A percentile compares a stretch with the other conserved stretches of the same genome.
phyloP scores from a whole-genome alignment of 352 stramenopile genomes.

The Globisporangium lucens region DNA sequence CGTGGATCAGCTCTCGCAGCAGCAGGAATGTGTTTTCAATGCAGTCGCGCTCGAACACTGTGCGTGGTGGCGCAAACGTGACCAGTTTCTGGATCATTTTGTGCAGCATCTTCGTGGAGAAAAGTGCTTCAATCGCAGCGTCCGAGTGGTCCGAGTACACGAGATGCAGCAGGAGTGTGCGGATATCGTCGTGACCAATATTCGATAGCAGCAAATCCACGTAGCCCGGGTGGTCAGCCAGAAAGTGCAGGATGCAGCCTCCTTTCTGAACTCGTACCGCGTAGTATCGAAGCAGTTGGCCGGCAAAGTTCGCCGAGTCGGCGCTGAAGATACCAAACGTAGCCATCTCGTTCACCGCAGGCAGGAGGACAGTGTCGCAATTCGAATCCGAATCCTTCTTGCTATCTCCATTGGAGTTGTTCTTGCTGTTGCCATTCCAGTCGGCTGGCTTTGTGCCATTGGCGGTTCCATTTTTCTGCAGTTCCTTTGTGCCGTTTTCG shows the following conservation, averaged over 20 bases:
- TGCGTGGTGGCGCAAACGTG: conserved; percentile 66
- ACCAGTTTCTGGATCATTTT: conserved; percentile 78
- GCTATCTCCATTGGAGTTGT: conserved; percentile 14
- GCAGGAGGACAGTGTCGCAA: conserved; percentile 32
- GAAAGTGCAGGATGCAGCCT: conserved; percentile 71
- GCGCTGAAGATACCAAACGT: conserved; percentile 71
- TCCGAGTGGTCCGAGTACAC: conserved; percentile 86
- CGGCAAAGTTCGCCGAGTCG: conserved; percentile 77
- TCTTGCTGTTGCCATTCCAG: not conserved
- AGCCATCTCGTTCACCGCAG: conserved; percentile 37
- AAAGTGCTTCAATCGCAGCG: conserved; percentile 63
- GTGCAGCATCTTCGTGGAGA: conserved; percentile 67
- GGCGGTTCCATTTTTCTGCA: not conserved
- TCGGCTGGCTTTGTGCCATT: conserved; percentile 19
- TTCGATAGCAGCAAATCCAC: conserved; percentile 79
- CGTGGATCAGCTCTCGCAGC: conserved; percentile 77
- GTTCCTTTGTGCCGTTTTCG: conserved; percentile 9
- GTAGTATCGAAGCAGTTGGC: conserved; percentile 80
- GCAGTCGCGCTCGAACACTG: conserved; percentile 66
- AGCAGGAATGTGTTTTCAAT: conserved; percentile 83
- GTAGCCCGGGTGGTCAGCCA: conserved; percentile 45
- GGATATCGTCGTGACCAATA: conserved; percentile 79
- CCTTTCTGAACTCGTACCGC: conserved; percentile 75
- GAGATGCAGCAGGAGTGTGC: conserved; percentile 70
- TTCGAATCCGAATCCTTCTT: conserved; percentile 32